These are phyloP conservation scores for Excoecaria agallocha DNA, from an alignment of 345 rosid genomes.

Conservation along the genomic window DNA sequence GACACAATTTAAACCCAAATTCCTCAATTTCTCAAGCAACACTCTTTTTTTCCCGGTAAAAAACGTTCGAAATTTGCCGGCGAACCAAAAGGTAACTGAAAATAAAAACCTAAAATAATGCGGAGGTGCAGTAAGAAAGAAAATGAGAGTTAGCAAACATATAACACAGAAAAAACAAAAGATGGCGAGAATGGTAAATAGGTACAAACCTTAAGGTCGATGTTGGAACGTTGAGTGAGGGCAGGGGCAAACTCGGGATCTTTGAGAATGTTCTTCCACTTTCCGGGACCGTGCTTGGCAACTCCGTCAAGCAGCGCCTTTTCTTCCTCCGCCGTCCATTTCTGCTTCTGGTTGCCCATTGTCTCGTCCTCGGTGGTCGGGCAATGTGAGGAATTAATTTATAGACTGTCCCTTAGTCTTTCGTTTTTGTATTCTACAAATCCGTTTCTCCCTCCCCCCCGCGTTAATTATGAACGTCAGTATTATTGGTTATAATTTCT, in stretches of 20 bases:
- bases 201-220: slow-evolving; percentile 77
- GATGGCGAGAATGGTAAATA: neutral
- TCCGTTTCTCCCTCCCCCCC: neutral
- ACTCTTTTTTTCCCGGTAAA: neutral
- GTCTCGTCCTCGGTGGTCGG: neutral
- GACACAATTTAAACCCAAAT: neutral
- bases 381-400: neutral
- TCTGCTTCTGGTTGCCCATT: slow-evolving; percentile 88
- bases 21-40: neutral
- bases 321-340: slow-evolving; percentile 83
- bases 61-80: neutral
- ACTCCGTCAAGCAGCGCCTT: slow-evolving; percentile 70
- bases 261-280: slow-evolving; percentile 77
- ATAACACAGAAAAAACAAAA: neutral
- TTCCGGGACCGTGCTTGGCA: slow-evolving; percentile 72
- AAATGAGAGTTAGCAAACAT: neutral
- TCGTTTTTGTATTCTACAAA: neutral
- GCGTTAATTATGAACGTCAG: neutral
- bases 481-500: too few relatives aligned
- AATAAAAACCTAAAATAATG: neutral
- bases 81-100: neutral
- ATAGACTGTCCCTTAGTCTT: neutral
- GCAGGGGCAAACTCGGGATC: slow-evolving; percentile 64
- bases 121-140: neutral
- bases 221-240: slow-evolving; percentile 70